These are phyloP conservation scores for Kwoniella sp. DNA, from an alignment of 768 basidiomycete species.

Conservation along the genomic window DNA sequence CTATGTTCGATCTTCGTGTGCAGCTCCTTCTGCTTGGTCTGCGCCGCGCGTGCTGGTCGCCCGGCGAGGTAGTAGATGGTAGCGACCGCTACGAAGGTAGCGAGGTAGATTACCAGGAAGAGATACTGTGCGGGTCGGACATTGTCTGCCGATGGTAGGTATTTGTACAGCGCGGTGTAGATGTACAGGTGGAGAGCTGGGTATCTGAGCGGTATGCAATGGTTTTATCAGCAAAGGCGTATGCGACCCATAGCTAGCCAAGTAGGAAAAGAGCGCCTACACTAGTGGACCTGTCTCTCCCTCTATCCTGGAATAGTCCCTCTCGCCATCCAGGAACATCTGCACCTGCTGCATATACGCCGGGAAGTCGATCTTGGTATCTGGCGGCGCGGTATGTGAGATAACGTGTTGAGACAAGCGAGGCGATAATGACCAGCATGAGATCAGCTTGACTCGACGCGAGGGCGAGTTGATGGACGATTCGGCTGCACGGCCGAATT, in stretches of 20 bases:
- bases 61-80: conserved; percentile 58
- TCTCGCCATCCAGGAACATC: conserved; percentile 71
- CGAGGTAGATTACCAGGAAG: conserved; percentile 69
- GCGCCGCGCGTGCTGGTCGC: neutral
- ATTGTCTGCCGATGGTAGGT: conserved; percentile 56
- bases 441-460: neutral
- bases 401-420: neutral
- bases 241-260: too few species aligned
- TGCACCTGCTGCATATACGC: conserved; percentile 90
- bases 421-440: neutral
- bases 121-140: conserved; percentile 68
- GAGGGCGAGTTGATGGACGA: neutral
- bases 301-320: conserved; percentile 71
- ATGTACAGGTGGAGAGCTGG: conserved; percentile 88
- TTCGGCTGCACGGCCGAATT: neutral
- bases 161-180: conserved; percentile 63
- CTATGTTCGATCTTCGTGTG: conserved; percentile 53
- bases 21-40: conserved; percentile 26
- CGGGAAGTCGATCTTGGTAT: conserved; percentile 97
- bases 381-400: conserved; percentile 56
- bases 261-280: conserved; percentile 53
- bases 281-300: conserved; percentile 93
- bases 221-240: neutral
- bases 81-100: conserved; percentile 62
- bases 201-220: conserved; percentile 62